A percentile compares a stretch with the other conserved stretches of the same genome.
These are phyloP conservation scores for Cladosporium colombiae DNA, from an alignment of 2,329 filamentous ascomycete genomes.

Conservation along the genomic window DNA sequence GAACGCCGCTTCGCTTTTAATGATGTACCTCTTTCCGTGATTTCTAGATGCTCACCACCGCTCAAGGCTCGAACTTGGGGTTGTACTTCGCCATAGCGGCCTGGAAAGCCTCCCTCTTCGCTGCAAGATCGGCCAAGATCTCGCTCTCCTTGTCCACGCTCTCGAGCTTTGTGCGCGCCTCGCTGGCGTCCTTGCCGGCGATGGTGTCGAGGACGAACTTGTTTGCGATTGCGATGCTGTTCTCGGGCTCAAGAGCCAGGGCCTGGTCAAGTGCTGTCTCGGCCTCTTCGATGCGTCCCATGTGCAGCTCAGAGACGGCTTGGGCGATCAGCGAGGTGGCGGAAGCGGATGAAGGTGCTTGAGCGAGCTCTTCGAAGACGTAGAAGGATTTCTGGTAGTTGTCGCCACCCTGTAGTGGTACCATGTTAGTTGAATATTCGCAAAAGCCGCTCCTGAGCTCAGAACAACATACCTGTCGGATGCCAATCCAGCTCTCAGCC, in stretches of 20 bases:
- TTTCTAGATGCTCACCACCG: neutral
- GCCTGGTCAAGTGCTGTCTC: constrained; percentile 83
- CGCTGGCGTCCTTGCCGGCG: constrained; percentile 68
- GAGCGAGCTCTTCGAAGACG: constrained; percentile 93
- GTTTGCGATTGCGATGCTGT: constrained; percentile 79
- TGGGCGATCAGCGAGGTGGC: constrained; percentile 78
- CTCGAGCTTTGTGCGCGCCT: constrained; percentile 56
- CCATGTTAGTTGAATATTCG: neutral
- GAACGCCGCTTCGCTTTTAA: constrained; percentile 15
- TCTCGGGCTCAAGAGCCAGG: constrained; percentile 68
- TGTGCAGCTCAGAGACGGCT: constrained; percentile 86
- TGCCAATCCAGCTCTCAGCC: constrained; percentile 90
- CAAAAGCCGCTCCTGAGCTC: neutral
- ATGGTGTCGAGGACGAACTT: constrained; percentile 76
- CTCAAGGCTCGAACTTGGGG: constrained; percentile 70
- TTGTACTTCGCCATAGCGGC: constrained; percentile 83
- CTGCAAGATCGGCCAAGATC: constrained; percentile 71
- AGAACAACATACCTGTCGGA: constrained; percentile 68
- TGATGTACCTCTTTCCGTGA: neutral
- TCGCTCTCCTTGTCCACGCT: constrained; percentile 66
- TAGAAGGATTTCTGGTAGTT: constrained; percentile 98
- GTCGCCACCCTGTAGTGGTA: constrained; percentile 70
- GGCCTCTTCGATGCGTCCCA: constrained; percentile 84
- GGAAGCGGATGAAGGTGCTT: constrained; percentile 78
- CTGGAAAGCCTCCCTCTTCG: constrained; percentile 87